Percentiles rank a stretch among this genome's conserved stretches.
Evolutionary conservation across 805 yeast species (phyloP).

Genomic region (Wickerhamomyces canadensis): DNA sequence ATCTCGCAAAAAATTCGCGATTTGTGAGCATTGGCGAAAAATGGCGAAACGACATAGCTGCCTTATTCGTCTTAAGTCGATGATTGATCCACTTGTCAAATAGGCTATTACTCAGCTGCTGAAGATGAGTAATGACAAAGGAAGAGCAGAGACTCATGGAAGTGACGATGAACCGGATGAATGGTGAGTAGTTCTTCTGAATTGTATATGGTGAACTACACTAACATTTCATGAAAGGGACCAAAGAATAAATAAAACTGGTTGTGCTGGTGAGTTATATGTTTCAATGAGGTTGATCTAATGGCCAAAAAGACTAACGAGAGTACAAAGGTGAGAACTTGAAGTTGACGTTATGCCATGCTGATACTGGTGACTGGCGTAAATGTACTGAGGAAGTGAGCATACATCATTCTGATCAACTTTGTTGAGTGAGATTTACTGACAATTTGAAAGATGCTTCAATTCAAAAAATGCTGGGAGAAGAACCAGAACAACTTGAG

Average conservation of each 20-base stretch:
- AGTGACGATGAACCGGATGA: constrained; percentile 63
- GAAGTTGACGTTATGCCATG: constrained; percentile 69
- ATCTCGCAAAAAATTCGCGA: too few species aligned
- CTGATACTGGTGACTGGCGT: constrained; percentile 81
- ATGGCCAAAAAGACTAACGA: too few species aligned
- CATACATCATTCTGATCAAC: neutral
- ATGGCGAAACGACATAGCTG: too few species aligned
- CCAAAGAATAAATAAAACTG: constrained; percentile 63
- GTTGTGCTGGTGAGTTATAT: constrained; percentile 58
- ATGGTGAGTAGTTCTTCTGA: constrained; percentile 36
- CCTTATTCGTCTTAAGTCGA: too few species aligned
- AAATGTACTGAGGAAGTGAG: constrained; percentile 60
- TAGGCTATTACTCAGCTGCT: too few species aligned
- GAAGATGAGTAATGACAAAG: constrained; percentile 18
- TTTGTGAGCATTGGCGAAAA: too few species aligned
- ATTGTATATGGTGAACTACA: neutral
- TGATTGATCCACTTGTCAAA: too few species aligned
- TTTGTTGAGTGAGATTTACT: neutral
- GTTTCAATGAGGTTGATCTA: too few species aligned
- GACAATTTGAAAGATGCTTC: constrained; percentile 30
- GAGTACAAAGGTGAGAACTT: constrained; percentile 57
- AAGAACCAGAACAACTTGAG: constrained; percentile 32
- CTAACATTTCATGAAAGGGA: constrained; percentile 41
- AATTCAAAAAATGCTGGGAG: constrained; percentile 39
- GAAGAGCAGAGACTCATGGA: constrained; percentile 20